phyloP scores from a whole-genome alignment of 345 rosid genomes.

The Aurinia saxatilis region DNA sequence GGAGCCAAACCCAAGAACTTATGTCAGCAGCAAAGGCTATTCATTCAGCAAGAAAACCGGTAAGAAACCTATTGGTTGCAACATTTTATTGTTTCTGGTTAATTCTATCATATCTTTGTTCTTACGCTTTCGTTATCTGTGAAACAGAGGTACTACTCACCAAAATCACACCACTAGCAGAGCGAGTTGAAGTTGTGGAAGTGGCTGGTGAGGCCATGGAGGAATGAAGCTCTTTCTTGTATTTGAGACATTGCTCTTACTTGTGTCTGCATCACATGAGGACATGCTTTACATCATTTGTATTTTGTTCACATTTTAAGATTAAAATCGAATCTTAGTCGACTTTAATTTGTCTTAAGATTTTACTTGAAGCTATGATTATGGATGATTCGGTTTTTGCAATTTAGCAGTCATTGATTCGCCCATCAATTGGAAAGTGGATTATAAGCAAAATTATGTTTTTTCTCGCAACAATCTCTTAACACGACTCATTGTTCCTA shows the following conservation, averaged over 20 bases:
- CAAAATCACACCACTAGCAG: conserved; percentile 54
- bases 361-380: neutral
- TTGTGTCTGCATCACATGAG: neutral
- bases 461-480: neutral
- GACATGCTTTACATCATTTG: neutral
- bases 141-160: conserved; percentile 57
- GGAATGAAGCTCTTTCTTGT: conserved; percentile 38
- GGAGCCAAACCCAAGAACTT: conserved; percentile 72
- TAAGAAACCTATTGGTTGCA: conserved; percentile 19
- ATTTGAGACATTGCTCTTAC: neutral
- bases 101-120: neutral
- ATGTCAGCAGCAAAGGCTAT: conserved; percentile 46
- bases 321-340: neutral
- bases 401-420: neutral
- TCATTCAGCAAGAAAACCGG: conserved; percentile 70
- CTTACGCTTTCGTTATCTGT: conserved; percentile 3
- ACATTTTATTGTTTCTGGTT: neutral
- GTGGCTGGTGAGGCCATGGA: conserved; percentile 66
- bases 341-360: neutral
- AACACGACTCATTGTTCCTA: conserved; percentile 26
- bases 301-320: neutral
- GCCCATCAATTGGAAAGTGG: neutral
- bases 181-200: conserved; percentile 40
- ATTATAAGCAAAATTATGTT: neutral
- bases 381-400: neutral